Base-by-base conservation (phyloP, 495 filamentous ascomycete genomes). In the Aspergillus saccharolyticus region DNA sequence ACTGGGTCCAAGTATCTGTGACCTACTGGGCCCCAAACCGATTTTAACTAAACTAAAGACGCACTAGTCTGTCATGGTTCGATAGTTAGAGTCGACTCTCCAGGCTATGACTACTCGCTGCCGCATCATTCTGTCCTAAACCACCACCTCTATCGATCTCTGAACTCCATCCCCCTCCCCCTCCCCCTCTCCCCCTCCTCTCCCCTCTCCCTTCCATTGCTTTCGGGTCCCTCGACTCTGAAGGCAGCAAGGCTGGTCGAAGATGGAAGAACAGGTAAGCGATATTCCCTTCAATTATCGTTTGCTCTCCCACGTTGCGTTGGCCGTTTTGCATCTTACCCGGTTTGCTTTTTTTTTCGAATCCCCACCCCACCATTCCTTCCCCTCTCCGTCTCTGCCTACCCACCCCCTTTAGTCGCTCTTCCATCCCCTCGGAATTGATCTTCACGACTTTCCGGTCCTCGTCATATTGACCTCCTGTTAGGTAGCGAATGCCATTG, bases 401-500 rank as follows among this genome's bases (percentile, higher is more conserved):
- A 57, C 54, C 44, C 61, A 52, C 46, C 19, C 44, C 21, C 19
- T 20, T 21, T 16, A 28, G 25, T 52, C 14, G 30, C 42, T 33
- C 17, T 33, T 44, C 17, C n/a, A 30, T 14, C 12, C 15, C 30
- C 17, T 28, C 2, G 21, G 30, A 42, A 42, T 42, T 24, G 39
- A 19, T 2, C 21, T 59, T 49, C 45, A 24, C 33, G 47, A 52
- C 18, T 9, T 12, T 47, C n/a, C 17, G 3, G 1, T 44, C 33
- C 44, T 47, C 39, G 58, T 66, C 54, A 65, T 44, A 2, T 59
- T 24, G 45, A 56, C 51, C 42, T 25, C 25, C 58, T 18, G 14
- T 52, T 68, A 96, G 90, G 85, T 96, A 72, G 87, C 91, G 72
- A 90, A 88, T 73, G 91, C 91, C 71, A 92, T 97, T 76, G 82